Evolutionary conservation across 1,284 basidiomycete genomes (phyloP), one percentile per base, ranked within the genome.

Genomic region (Anthracocystis walkeri): DNA sequence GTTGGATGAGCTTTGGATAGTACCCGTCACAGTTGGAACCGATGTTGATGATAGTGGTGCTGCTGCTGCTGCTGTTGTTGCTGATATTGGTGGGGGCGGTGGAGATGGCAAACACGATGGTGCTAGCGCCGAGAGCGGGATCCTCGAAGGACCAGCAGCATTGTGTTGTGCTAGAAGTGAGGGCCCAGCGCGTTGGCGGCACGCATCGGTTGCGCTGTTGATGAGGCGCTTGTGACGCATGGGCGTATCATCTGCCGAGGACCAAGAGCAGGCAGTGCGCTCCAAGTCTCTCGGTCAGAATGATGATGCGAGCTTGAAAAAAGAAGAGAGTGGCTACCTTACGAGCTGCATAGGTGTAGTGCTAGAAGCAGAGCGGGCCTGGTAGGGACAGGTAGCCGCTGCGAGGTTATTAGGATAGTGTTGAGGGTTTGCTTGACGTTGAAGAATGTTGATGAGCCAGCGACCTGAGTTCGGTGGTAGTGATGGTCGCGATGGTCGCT

Each of bases 211-310:
- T 42, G 70, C 61, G 58, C 58, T 64, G 53, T 52, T 58, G 42
- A 68, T 46, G 46, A 68, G 40, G 55, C 65, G 35, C 70, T 67
- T 74, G 65, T 74, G 62, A 60, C 61, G 70, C 70, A 74, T 74
- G 58, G 45, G 60, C 50, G 58, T 56, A 54, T 63, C 70, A 74
- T 74, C 60, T 59, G 70, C 53, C 70, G 50, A 67, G 70, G 65
- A 62, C 56, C 46, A 41, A 65, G 62, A 65, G 62, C 48, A 41
- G 33, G 49, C 58, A 54, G 58, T 31, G 33, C 50, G 68, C 68
- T 61, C 68, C 64, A 51, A 29, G 42, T 56, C 54, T 53, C 25
- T 53, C 31, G 61, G 67, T 50, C 50, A 54, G 38, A 51, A 58
- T 61, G 62, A 65, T 53, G 45, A 12, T 52, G 27, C 54, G 35